phyloP scores from a whole-genome alignment of 345 rosid species.

The Zanthoxylum bungeanum region DNA sequence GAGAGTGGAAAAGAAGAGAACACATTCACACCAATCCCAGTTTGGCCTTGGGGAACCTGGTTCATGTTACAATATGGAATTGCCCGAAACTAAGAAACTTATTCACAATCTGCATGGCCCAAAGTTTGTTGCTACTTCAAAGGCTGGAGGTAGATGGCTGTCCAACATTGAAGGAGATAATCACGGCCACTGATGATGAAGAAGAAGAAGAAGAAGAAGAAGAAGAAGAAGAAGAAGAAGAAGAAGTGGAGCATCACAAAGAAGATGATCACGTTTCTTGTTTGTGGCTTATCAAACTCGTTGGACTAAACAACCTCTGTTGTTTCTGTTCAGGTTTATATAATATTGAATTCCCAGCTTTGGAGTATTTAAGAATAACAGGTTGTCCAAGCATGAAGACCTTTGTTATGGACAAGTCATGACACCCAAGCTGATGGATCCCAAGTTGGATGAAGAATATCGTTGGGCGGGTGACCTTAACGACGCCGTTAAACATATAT shows the following conservation, averaged over 20 bases:
- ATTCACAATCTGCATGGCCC: neutral
- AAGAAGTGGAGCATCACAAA: neutral
- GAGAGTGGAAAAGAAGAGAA: neutral
- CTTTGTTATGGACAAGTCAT: slow-evolving; percentile 1
- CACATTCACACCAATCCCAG: neutral
- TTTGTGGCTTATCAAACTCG: neutral
- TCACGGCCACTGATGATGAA: too few species aligned
- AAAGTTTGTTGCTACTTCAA: neutral
- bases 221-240: too few species aligned
- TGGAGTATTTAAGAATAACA: neutral
- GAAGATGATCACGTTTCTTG: neutral
- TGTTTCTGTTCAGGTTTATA: neutral
- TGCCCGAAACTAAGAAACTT: neutral
- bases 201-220: neutral
- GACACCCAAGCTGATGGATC: neutral
- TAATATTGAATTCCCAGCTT: neutral
- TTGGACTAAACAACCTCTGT: accelerated
- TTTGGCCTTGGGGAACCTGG: slow-evolving; percentile 7
- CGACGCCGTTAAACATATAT: too few species aligned
- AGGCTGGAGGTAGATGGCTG: neutral
- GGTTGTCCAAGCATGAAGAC: neutral
- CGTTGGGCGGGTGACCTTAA: too few species aligned
- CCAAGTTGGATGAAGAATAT: too few species aligned
- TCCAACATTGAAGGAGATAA: neutral
- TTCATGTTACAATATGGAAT: accelerated